Evolutionary conservation across 371 early-diverging fungal species (phyloP).

Genomic region (Mortierella sp.): DNA sequence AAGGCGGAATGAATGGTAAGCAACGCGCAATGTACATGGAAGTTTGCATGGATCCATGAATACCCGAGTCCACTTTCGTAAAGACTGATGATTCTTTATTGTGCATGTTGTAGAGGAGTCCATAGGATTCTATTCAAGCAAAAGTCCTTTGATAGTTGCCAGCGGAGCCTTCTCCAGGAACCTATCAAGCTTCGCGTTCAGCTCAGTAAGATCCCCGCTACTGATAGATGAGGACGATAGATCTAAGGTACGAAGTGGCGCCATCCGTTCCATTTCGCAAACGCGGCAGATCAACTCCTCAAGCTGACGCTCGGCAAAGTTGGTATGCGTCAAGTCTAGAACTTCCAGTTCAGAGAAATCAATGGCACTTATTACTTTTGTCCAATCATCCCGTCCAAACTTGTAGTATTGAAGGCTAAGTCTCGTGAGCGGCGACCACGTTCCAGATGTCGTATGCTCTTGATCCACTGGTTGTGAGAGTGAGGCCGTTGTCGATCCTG

Average conservation of each 20-base stretch:
- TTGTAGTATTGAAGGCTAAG: background rate
- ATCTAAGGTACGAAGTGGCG: background rate
- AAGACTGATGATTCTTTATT: too few species aligned
- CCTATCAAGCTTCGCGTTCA: background rate
- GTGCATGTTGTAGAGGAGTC: too few species aligned
- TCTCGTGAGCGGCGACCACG: background rate
- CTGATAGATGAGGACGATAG: background rate
- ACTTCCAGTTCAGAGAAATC: constrained; percentile 1
- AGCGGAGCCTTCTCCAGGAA: background rate
- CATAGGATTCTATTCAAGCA: too few species aligned
- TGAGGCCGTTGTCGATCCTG: background rate
- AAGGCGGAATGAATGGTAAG: too few species aligned
- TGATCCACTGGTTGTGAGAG: background rate
- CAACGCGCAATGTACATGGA: too few species aligned
- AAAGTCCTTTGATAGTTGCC: background rate
- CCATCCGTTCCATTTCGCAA: background rate
- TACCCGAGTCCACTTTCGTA: too few species aligned
- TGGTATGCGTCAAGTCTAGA: constrained; percentile 5
- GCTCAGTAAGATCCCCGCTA: background rate
- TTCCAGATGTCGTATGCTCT: background rate
- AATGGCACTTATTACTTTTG: background rate
- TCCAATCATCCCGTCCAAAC: background rate
- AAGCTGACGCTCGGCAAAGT: background rate
- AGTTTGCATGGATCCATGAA: too few species aligned
- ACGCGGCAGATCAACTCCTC: background rate